Percentiles rank a stretch among this genome's conserved stretches.
phyloP scores from a whole-genome alignment of 2,329 filamentous ascomycete genomes.

The Fonsecaea multimorphosa region DNA sequence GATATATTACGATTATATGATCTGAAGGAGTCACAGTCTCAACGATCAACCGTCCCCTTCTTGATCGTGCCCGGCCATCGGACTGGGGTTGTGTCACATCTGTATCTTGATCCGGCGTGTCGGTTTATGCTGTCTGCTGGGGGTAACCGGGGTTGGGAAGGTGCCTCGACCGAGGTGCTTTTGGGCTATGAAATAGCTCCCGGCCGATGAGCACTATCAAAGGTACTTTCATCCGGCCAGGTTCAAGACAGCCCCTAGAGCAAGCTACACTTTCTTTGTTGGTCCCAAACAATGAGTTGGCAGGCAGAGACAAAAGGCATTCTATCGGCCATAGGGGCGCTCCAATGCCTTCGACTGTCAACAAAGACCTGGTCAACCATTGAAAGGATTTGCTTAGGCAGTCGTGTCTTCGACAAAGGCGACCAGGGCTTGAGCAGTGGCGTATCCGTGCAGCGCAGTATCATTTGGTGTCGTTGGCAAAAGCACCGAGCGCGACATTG shows the following conservation, averaged over 20 bases:
- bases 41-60: slow-evolving; percentile 85
- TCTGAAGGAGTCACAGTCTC: slow-evolving; percentile 68
- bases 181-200: slow-evolving; percentile 87
- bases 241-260: background rate
- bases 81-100: slow-evolving; percentile 82
- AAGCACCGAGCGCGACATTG: background rate
- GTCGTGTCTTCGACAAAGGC: background rate
- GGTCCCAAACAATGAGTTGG: background rate
- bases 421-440: background rate
- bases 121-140: slow-evolving; percentile 90
- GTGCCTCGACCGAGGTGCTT: slow-evolving; percentile 83
- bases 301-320: background rate
- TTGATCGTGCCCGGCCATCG: slow-evolving; percentile 92
- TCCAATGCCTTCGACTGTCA: background rate
- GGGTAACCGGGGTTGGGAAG: slow-evolving; percentile 95
- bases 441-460: background rate
- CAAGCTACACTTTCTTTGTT: background rate
- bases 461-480: background rate
- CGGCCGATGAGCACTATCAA: slow-evolving; percentile 13
- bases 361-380: background rate
- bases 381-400: background rate
- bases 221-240: background rate
- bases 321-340: background rate
- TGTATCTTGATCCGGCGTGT: slow-evolving; percentile 87
- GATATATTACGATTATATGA: slow-evolving; percentile 95